phyloP scores from a whole-genome alignment of 176 grass and related monocot species.

The Otatea glauca region DNA sequence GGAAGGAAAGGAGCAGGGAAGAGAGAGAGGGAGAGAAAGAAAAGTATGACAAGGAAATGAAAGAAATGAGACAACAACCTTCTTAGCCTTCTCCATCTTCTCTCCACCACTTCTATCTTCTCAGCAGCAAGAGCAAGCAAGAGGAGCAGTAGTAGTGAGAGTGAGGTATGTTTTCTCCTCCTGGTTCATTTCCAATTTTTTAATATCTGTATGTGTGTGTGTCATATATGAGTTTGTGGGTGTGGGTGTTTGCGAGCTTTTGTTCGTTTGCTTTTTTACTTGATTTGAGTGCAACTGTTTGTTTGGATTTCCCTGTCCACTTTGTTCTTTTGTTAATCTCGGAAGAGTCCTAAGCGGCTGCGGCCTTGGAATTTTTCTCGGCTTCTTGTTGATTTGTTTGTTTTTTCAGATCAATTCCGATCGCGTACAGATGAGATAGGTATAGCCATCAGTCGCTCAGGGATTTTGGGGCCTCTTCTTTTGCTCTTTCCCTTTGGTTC shows the following conservation, averaged over 20 bases:
- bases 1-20: slow-evolving; percentile 40
- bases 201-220: slow-evolving; percentile 57
- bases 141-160: slow-evolving; percentile 40
- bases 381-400: slow-evolving; percentile 63
- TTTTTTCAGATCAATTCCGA: slow-evolving; percentile 67
- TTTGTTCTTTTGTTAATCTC: slow-evolving; percentile 89
- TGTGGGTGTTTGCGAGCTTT: slow-evolving; percentile 75
- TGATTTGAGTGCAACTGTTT: slow-evolving; percentile 94
- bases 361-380: slow-evolving; percentile 74
- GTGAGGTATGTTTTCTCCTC: slow-evolving; percentile 45
- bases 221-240: slow-evolving; percentile 54
- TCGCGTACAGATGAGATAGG: slow-evolving; percentile 51
- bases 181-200: slow-evolving; percentile 50
- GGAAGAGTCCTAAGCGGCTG: slow-evolving; percentile 66
- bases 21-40: slow-evolving; percentile 55
- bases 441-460: slow-evolving; percentile 34
- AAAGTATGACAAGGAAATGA: slow-evolving; percentile 89
- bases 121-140: slow-evolving; percentile 29
- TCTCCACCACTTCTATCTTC: slow-evolving; percentile 48
- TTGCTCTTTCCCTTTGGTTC: slow-evolving; percentile 48
- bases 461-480: slow-evolving; percentile 53
- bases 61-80: slow-evolving; percentile 78
- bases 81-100: slow-evolving; percentile 50
- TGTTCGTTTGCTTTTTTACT: slow-evolving; percentile 80
- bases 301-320: slow-evolving; percentile 85